Evolutionary conservation across 495 filamentous ascomycete genomes (phyloP), one percentile per base, ranked within the genome.

Genomic region (Xylaria palmicola): DNA sequence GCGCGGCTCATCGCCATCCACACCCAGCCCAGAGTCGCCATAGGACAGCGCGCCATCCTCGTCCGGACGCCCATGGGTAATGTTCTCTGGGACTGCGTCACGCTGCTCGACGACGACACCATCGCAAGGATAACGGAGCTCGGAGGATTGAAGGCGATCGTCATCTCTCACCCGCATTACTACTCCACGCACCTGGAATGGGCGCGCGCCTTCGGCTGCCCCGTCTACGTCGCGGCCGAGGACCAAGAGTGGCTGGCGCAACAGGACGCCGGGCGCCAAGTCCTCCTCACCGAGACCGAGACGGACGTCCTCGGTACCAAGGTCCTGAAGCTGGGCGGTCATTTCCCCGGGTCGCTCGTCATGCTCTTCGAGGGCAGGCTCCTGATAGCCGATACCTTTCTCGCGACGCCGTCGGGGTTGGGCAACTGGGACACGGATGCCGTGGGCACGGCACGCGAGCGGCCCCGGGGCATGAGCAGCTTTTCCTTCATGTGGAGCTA

Each of bases 111-210:
- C 65, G 71, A 78, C 3, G 76, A 77, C 10, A 92, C 88, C 0
- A 71, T 88, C 10, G 51, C 64, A 0, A 57, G 60, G 47, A 79
- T 87, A 60, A 70, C 72, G 8, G 59, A 57, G 7, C 58, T 80
- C 3, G 89, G 89, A 44, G 88, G 87, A 0, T 65, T 93, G 3
- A 73, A 77, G n/a, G 88, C 83, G 0, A 91, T 92, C 37, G 84
- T 92, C 43, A 91, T 93, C 64, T 86, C 83, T 0, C 90, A 93
- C 70, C 90, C 90, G 34, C 90, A 93, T 68, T 93, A 86, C 69
- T 92, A 90, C 72, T 83, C 83, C 15, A 86, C 89, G 9, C 84
- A 90, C 62, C 62, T 85, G 0, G 80, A 85, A 40, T 93, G 90
- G 90, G 85, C 86, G 0, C 66, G 74, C 30, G 67, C 69, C 1